A percentile compares a stretch with the other conserved stretches of the same genome.
Conservation (phyloP, 768 basidiomycete species). For the Sporobolomyces phaffii region DNA sequence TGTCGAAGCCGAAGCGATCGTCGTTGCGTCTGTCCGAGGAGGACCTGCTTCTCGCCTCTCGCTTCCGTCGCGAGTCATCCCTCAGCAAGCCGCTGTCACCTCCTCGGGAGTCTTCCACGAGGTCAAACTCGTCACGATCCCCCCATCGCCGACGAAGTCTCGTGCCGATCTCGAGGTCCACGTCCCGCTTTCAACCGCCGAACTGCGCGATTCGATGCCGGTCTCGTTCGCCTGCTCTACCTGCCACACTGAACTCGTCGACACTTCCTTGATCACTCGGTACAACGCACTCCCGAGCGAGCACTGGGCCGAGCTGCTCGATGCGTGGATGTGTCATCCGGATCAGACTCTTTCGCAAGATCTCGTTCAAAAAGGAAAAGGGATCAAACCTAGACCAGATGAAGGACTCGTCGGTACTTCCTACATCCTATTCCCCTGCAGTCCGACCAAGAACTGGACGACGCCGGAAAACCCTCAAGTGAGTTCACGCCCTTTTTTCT, state of each 20-base stretch:
- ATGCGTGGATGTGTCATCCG: slow-evolving; percentile 96
- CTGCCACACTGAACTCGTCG: slow-evolving; percentile 64
- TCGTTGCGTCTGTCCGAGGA: slow-evolving; percentile 59
- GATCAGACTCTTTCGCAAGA: slow-evolving; percentile 76
- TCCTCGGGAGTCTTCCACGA: slow-evolving; percentile 61
- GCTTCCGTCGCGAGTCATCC: slow-evolving; percentile 56
- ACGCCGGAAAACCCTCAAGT: slow-evolving; percentile 54
- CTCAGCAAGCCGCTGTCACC: slow-evolving; percentile 56
- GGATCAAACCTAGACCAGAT: slow-evolving; percentile 66
- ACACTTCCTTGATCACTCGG: slow-evolving; percentile 51
- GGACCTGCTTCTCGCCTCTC: slow-evolving; percentile 52
- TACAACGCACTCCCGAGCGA: slow-evolving; percentile 90
- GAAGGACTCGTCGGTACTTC: slow-evolving; percentile 83
- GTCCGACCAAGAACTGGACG: slow-evolving; percentile 52
- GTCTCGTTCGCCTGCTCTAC: slow-evolving; percentile 69
- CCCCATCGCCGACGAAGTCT: slow-evolving; percentile 38
- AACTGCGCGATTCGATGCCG: slow-evolving; percentile 56
- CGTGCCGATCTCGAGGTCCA: slow-evolving; percentile 43
- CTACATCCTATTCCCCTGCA: slow-evolving; percentile 71
- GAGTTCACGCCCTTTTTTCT: slow-evolving; percentile 46
- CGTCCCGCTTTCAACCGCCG: slow-evolving; percentile 59
- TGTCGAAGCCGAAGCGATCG: slow-evolving; percentile 54
- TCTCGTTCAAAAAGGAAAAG: slow-evolving; percentile 58
- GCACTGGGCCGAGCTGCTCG: slow-evolving; percentile 94
- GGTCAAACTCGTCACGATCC: slow-evolving; percentile 54